Evolutionary conservation across 805 yeast genomes (phyloP), one percentile per base, ranked within the genome.

Genomic region (Candida nanaspora): DNA sequence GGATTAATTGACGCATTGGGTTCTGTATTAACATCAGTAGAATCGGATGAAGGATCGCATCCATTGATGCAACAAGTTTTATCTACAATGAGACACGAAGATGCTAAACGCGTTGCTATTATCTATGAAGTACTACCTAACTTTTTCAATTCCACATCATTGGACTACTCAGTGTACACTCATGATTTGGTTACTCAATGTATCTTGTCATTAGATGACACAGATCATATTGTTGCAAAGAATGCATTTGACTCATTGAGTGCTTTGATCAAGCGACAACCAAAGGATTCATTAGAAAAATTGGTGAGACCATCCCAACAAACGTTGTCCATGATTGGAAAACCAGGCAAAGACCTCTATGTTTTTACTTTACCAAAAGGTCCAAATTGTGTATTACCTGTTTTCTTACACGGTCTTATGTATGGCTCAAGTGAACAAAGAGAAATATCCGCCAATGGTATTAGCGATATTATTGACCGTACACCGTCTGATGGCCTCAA

Each of bases 361-460:
- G 96, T 87, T 0, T 85, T 89, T 61, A 57, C 75, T 46, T 53
- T 78, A 65, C 80, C 94, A 61, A 80, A 79, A 59, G 94, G 98
- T 38, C 95, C 96, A 44, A 79, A 75, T 56, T 83, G 95, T 63
- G 64, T 93, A 31, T 70, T 93, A 50, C 98, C 98, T 23, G 76
- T 94, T 40, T 93, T 93, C 68, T 67, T 87, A 50, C 96, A 91
- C 59, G 98, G 98, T 46, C 74, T 93, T 55, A 86, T 91, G 95
- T 86, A 88, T 62, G 99, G 98, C 48, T 75, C 76, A 39, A 71
- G 78, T 46, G 87, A 80, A 38, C 91, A 83, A 56, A 80, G 93
- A 62, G 97, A 89, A 59, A 65, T 69, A 22, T 76, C 96, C 25
- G 98, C 98, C 0, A 65, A 82, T 55, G 96, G 87, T 42, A 86